Evolutionary conservation across 129 eudicot genomes (phyloP).

Genomic region (Flaveria linearis): DNA sequence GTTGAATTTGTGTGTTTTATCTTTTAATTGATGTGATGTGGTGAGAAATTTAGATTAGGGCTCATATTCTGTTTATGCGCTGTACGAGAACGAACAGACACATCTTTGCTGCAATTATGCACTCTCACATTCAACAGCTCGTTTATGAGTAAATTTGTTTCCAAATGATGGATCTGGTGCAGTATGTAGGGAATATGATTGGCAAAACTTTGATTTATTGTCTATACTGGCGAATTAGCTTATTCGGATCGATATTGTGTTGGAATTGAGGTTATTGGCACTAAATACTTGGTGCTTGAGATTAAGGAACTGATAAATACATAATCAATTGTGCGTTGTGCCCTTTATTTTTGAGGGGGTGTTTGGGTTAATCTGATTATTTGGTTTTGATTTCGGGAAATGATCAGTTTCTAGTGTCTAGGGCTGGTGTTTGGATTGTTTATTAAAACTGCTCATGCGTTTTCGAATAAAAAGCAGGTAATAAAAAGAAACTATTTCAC

Average conservation of each 20-base stretch:
- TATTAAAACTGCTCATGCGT: background rate
- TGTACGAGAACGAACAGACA: background rate
- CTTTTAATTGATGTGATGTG: background rate
- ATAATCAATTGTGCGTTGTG: background rate
- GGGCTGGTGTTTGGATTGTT: background rate
- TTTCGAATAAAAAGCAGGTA: too few species aligned
- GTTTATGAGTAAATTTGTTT: background rate
- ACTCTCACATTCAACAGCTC: background rate
- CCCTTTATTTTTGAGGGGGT: background rate
- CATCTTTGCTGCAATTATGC: background rate
- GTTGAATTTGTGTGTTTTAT: background rate
- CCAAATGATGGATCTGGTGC: background rate
- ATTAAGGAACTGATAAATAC: background rate
- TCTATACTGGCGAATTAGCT: background rate
- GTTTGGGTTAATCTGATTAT: background rate
- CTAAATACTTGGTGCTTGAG: background rate
- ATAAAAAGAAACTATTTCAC: too few species aligned
- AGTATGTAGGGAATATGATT: too few species aligned
- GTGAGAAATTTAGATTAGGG: conserved; percentile 4
- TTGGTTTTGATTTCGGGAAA: too few species aligned
- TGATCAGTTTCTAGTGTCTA: too few species aligned
- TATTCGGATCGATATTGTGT: background rate
- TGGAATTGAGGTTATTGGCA: background rate
- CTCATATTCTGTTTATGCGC: background rate
- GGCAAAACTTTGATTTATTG: background rate